Conservation (phyloP, 257 asterid genomes). For the Nicotiana knightiana region DNA sequence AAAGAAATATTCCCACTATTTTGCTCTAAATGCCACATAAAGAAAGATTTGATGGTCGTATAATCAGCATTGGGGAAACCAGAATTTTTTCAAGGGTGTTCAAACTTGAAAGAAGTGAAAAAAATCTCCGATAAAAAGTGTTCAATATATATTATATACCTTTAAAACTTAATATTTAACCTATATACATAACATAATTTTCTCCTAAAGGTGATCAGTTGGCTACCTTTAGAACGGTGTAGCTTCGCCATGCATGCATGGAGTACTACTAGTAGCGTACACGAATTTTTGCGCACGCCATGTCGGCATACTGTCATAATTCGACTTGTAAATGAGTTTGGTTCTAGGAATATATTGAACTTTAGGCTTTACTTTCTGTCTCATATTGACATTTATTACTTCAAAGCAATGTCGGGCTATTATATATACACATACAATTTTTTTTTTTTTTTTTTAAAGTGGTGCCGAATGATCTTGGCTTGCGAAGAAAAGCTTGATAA, state of each 20-base stretch:
- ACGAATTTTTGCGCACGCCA: neutral
- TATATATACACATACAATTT: neutral
- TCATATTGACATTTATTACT: neutral
- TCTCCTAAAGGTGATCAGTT: too few species aligned
- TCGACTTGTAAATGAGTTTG: neutral
- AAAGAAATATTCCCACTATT: neutral
- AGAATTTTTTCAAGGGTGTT: too few species aligned
- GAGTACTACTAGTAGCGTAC: neutral
- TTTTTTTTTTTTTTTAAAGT: neutral
- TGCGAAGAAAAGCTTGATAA: too few species aligned
- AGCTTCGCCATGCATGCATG: neutral
- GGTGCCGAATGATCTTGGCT: neutral
- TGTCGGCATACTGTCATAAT: neutral
- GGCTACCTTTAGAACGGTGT: too few species aligned
- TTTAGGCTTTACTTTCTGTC: neutral
- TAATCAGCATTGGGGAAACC: too few species aligned
- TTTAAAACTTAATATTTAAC: too few species aligned
- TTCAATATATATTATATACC: too few species aligned
- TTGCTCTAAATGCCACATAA: too few species aligned
- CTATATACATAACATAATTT: too few species aligned
- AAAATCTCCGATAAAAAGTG: fast-evolving
- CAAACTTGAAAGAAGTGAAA: too few species aligned
- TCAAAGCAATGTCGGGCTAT: neutral
- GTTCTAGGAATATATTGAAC: neutral
- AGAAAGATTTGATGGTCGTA: too few species aligned